Conservation (phyloP, 805 yeast species). For the Lachancea kluyveri region DNA sequence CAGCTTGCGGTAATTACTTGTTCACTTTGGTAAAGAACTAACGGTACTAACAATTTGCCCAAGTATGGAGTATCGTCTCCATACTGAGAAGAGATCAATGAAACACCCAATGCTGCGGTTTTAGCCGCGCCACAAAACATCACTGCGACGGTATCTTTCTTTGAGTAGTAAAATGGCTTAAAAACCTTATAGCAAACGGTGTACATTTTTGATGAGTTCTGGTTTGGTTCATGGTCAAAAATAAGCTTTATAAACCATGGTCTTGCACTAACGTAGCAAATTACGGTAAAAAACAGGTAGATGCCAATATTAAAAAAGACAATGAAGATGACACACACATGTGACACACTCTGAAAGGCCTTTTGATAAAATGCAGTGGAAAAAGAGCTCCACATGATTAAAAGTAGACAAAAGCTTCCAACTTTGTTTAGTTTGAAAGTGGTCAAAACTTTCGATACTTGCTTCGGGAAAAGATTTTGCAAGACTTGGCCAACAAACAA, state of each 20-base stretch:
- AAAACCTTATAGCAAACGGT: slow-evolving; percentile 32
- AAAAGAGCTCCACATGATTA: slow-evolving; percentile 74
- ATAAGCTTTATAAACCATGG: slow-evolving; percentile 45
- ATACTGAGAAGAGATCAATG: slow-evolving; percentile 73
- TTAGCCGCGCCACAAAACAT: slow-evolving; percentile 91
- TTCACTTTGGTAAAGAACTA: slow-evolving; percentile 81
- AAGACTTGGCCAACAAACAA: slow-evolving; percentile 81
- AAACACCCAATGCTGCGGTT: slow-evolving; percentile 88
- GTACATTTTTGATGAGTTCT: slow-evolving; percentile 40
- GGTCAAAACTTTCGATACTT: slow-evolving; percentile 52
- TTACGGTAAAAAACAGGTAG: slow-evolving; percentile 65
- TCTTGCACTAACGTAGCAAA: slow-evolving; percentile 56
- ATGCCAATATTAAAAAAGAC: slow-evolving; percentile 81
- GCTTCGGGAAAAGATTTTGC: slow-evolving; percentile 63
- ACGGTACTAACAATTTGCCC: slow-evolving; percentile 71
- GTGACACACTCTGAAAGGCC: slow-evolving; percentile 67
- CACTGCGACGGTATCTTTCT: slow-evolving; percentile 68
- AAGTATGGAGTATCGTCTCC: slow-evolving; percentile 54
- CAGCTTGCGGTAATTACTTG: slow-evolving; percentile 81
- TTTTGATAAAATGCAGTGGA: slow-evolving; percentile 82
- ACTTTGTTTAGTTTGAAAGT: slow-evolving; percentile 62
- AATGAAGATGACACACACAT: slow-evolving; percentile 63
- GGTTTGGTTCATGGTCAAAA: slow-evolving; percentile 43
- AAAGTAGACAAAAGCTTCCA: slow-evolving; percentile 70
- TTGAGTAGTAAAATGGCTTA: slow-evolving; percentile 64